A percentile compares a stretch with the other conserved stretches of the same genome.
These are phyloP conservation scores for Coniophora puteana DNA, from an alignment of 1,284 basidiomycete genomes.

Conservation along the genomic window DNA sequence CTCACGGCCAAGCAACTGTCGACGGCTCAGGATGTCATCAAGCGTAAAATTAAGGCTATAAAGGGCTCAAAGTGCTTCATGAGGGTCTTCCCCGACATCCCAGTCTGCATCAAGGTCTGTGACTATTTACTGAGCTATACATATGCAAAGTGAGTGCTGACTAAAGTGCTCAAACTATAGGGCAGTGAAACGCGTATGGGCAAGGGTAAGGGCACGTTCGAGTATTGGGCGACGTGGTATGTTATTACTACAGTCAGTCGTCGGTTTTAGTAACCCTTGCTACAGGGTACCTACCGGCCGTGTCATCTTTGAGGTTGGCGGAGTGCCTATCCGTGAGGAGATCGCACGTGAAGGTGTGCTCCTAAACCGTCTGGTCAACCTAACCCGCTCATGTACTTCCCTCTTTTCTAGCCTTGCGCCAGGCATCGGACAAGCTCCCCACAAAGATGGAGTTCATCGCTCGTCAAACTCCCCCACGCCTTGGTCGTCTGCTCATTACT, in stretches of 20 bases:
- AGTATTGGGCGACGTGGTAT: conserved; percentile 95
- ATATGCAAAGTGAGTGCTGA: neutral
- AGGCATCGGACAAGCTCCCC: conserved; percentile 89
- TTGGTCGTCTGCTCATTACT: conserved; percentile 68
- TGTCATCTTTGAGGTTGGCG: conserved; percentile 94
- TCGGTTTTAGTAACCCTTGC: neutral
- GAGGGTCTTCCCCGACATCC: conserved; percentile 94
- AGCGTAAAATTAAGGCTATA: conserved; percentile 87
- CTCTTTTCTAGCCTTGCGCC: conserved; percentile 66
- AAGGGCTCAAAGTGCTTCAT: conserved; percentile 90
- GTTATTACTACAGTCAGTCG: too few relatives aligned
- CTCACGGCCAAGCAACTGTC: conserved; percentile 91
- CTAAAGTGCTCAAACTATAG: conserved; percentile 40
- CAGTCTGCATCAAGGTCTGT: conserved; percentile 92
- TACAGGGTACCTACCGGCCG: conserved; percentile 85
- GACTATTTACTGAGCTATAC: neutral
- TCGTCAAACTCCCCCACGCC: conserved; percentile 65
- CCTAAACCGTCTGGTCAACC: neutral
- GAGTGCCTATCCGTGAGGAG: conserved; percentile 87
- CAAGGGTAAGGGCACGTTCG: conserved; percentile 97
- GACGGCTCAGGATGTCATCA: conserved; percentile 85
- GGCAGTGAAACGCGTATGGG: conserved; percentile 99
- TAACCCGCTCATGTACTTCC: neutral
- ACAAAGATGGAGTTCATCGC: conserved; percentile 89
- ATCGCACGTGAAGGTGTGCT: conserved; percentile 85